These are phyloP conservation scores for Ephemerocybe angulata DNA, from an alignment of 768 basidiomycete species.

Conservation along the genomic window DNA sequence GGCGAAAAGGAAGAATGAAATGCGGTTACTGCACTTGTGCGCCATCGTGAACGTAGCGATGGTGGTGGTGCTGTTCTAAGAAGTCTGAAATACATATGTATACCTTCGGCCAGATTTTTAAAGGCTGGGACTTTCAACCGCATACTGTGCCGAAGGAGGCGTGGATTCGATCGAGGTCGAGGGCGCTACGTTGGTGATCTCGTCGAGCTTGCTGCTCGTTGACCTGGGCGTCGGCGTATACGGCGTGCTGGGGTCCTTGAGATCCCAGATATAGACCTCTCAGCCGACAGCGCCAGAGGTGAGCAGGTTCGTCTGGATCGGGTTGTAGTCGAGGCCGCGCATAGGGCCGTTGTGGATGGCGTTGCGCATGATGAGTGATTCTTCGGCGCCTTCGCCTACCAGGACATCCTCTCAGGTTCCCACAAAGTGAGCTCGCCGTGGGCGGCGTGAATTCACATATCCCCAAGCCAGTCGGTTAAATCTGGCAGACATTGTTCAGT, in stretches of 20 bases:
- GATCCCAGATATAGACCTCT: slow-evolving; percentile 97
- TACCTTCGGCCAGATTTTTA: too few relatives aligned
- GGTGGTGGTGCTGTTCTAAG: too few relatives aligned
- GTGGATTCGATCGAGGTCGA: too few relatives aligned
- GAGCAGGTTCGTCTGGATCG: slow-evolving; percentile 80
- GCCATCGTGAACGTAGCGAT: too few relatives aligned
- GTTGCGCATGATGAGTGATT: slow-evolving; percentile 79
- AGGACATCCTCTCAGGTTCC: slow-evolving; percentile 95
- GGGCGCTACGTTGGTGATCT: slow-evolving; percentile 88
- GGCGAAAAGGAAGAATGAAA: slow-evolving; percentile 32
- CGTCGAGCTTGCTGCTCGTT: slow-evolving; percentile 82
- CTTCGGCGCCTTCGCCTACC: slow-evolving; percentile 55
- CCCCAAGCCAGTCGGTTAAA: slow-evolving; percentile 97
- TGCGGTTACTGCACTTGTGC: too few relatives aligned
- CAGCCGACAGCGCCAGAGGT: slow-evolving; percentile 88
- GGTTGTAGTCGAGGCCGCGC: slow-evolving; percentile 91
- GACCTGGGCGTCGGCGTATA: slow-evolving; percentile 77
- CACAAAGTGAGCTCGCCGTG: slow-evolving; percentile 86
- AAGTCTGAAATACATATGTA: too few relatives aligned
- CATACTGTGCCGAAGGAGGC: too few relatives aligned
- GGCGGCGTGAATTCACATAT: slow-evolving; percentile 53
- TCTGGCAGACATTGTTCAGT: too few relatives aligned
- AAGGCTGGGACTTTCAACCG: too few relatives aligned
- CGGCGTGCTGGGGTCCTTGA: slow-evolving; percentile 88
- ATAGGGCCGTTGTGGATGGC: slow-evolving; percentile 90